Evolutionary conservation across 345 rosid species (phyloP).

Genomic region (Cardamine occulta): DNA sequence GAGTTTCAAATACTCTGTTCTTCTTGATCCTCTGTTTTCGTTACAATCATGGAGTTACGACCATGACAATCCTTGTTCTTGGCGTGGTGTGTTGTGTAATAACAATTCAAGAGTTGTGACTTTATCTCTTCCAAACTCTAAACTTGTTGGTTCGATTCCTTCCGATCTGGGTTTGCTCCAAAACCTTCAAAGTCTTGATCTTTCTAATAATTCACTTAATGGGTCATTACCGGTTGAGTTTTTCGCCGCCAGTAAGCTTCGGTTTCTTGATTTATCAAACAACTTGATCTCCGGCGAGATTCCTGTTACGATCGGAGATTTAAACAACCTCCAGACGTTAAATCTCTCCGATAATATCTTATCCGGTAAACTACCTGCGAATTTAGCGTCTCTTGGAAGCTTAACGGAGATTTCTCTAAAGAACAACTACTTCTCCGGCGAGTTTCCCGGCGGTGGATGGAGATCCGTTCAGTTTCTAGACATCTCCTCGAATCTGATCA

Average conservation of each 20-base stretch:
- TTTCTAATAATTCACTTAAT: slow-evolving; percentile 83
- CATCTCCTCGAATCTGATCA: slow-evolving; percentile 75
- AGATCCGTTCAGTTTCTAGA: slow-evolving; percentile 60
- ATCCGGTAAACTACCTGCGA: slow-evolving; percentile 31
- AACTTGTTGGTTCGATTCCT: slow-evolving; percentile 75
- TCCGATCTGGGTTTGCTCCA: slow-evolving; percentile 66
- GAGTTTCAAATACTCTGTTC: slow-evolving; percentile 71
- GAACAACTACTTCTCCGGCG: slow-evolving; percentile 65
- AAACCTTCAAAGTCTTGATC: slow-evolving; percentile 65
- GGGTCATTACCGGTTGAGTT: slow-evolving; percentile 70
- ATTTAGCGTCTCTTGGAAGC: slow-evolving; percentile 50
- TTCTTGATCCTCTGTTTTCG: slow-evolving; percentile 69
- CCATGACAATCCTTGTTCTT: slow-evolving; percentile 75
- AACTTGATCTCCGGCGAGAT: slow-evolving; percentile 76
- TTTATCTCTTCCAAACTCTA: slow-evolving; percentile 66
- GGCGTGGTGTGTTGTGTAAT: slow-evolving; percentile 77
- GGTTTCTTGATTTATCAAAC: slow-evolving; percentile 70
- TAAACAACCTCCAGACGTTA: slow-evolving; percentile 34
- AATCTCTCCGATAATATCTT: slow-evolving; percentile 44
- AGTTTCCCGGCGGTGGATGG: slow-evolving; percentile 58
- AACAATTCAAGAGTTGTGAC: slow-evolving; percentile 54
- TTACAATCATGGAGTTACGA: slow-evolving; percentile 62
- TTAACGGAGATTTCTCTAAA: slow-evolving; percentile 62
- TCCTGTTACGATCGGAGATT: slow-evolving; percentile 45
- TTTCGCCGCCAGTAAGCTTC: slow-evolving; percentile 60